These are phyloP conservation scores for Cercophora sp. DNA, from an alignment of 495 filamentous ascomycete species.

Conservation along the genomic window DNA sequence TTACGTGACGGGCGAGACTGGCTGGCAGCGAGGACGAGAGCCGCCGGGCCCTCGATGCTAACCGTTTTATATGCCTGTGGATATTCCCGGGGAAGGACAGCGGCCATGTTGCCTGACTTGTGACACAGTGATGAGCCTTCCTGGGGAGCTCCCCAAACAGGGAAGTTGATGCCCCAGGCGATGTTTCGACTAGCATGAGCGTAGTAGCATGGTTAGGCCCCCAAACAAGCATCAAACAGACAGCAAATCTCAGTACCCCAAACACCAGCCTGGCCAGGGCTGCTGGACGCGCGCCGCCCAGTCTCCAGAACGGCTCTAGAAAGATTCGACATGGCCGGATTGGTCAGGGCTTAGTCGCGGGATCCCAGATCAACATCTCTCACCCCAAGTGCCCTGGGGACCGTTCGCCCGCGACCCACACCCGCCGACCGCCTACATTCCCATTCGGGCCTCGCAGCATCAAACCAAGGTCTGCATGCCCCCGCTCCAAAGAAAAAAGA, in stretches of 20 bases:
- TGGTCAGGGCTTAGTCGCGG: conserved; percentile 13
- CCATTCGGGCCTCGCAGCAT: background rate
- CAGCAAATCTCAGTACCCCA: conserved; percentile 23
- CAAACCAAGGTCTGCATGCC: background rate
- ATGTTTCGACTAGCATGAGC: conserved; percentile 36
- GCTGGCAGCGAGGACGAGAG: conserved; percentile 12
- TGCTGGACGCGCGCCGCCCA: background rate
- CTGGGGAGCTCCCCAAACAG: conserved; percentile 17
- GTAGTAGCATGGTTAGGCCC: conserved; percentile 30
- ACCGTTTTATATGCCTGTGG: conserved; percentile 26
- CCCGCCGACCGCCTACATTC: background rate
- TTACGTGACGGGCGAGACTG: conserved; percentile 10
- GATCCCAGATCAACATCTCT: conserved; percentile 12
- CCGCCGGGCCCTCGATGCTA: conserved; percentile 16
- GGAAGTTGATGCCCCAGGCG: conserved; percentile 21
- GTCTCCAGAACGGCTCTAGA: conserved; percentile 21
- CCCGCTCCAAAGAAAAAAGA: background rate
- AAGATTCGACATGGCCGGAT: conserved; percentile 18
- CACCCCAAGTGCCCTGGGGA: background rate
- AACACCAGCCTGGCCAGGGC: background rate
- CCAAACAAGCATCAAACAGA: conserved; percentile 49
- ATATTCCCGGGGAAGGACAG: conserved; percentile 16
- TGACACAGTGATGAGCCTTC: conserved; percentile 12
- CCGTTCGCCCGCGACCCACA: conserved; percentile 12
- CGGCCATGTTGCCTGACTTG: conserved; percentile 11